Conservation (phyloP, 2,329 filamentous ascomycete species). For the Fusarium torreyae region DNA sequence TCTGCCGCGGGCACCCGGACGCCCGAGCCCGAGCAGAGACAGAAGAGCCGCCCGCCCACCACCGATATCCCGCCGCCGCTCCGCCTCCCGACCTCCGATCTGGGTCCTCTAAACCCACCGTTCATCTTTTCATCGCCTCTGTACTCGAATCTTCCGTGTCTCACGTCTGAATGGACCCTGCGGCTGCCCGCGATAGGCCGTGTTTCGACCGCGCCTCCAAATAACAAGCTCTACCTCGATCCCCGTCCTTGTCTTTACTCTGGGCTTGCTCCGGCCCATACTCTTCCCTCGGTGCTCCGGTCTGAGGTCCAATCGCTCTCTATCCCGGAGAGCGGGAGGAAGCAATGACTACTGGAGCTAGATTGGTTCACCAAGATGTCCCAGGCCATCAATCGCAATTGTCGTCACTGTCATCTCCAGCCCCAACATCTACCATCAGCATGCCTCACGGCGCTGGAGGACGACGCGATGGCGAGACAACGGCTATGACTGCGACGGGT, state of each 20-base stretch:
- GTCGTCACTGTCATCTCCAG: slow-evolving; percentile 48
- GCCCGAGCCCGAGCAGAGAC: slow-evolving; percentile 50
- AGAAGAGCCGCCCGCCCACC: slow-evolving; percentile 42
- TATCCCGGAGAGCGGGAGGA: slow-evolving; percentile 42
- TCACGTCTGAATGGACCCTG: slow-evolving; percentile 49
- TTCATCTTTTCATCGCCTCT: slow-evolving; percentile 24
- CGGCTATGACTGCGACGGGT: slow-evolving; percentile 44
- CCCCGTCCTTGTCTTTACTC: slow-evolving; percentile 3
- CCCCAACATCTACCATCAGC: slow-evolving; percentile 45
- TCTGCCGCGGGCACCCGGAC: slow-evolving; percentile 49
- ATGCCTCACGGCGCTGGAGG: slow-evolving; percentile 50
- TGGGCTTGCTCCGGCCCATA: slow-evolving; percentile 24
- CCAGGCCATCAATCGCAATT: slow-evolving; percentile 52
- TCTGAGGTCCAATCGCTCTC: slow-evolving; percentile 45
- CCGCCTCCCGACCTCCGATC: slow-evolving; percentile 44
- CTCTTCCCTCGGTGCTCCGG: slow-evolving; percentile 15
- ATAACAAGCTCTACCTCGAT: slow-evolving; percentile 33
- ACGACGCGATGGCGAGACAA: slow-evolving; percentile 50
- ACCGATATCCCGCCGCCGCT: slow-evolving; percentile 40
- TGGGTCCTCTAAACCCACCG: slow-evolving; percentile 32
- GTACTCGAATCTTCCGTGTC: slow-evolving; percentile 36
- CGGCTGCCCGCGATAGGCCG: slow-evolving; percentile 46
- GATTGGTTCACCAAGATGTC: slow-evolving; percentile 58
- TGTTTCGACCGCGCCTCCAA: slow-evolving; percentile 49
- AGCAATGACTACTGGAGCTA: slow-evolving; percentile 58